A percentile compares a stretch with the other conserved stretches of the same genome.
phyloP scores from a whole-genome alignment of 768 basidiomycete genomes.

The Amanita polypyramis region DNA sequence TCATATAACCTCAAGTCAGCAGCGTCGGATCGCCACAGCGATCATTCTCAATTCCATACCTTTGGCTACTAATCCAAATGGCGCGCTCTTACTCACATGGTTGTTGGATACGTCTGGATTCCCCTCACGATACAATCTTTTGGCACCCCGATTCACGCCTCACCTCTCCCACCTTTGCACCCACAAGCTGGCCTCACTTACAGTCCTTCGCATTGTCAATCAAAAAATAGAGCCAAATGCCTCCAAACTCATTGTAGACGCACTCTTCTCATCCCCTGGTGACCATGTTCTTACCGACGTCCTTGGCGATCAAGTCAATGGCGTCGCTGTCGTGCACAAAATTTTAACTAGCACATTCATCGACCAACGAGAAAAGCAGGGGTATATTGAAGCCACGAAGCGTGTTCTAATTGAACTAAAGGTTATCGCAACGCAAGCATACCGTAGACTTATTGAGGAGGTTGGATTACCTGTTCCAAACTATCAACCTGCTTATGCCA shows the following conservation, averaged over 20 bases:
- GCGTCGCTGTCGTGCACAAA: constrained; percentile 87
- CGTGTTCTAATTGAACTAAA: constrained; percentile 85
- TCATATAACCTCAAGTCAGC: constrained; percentile 78
- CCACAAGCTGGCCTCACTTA: constrained; percentile 93
- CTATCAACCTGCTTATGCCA: constrained; percentile 72
- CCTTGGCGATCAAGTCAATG: constrained; percentile 92
- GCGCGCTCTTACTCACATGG: constrained; percentile 93
- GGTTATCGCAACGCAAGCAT: constrained; percentile 90
- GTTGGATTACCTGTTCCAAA: constrained; percentile 87
- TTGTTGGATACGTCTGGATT: constrained; percentile 90
- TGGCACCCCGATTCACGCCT: constrained; percentile 93
- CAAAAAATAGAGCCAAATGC: constrained; percentile 92
- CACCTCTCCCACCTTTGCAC: constrained; percentile 96
- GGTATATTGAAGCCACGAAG: constrained; percentile 79
- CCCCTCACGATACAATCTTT: constrained; percentile 88
- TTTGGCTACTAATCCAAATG: constrained; percentile 95
- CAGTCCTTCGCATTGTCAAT: constrained; percentile 91
- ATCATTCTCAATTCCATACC: constrained; percentile 96
- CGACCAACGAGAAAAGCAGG: constrained; percentile 54
- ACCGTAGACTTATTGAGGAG: constrained; percentile 88
- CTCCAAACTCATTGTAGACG: constrained; percentile 75
- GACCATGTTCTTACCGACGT: constrained; percentile 93
- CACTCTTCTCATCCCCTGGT: constrained; percentile 80
- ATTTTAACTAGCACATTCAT: constrained; percentile 83
- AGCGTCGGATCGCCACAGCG: constrained; percentile 90